Percentiles rank a stretch among this genome's conserved stretches.
These are phyloP conservation scores for Fistulinella staudtii DNA, from an alignment of 1,284 basidiomycete species.

Conservation along the genomic window DNA sequence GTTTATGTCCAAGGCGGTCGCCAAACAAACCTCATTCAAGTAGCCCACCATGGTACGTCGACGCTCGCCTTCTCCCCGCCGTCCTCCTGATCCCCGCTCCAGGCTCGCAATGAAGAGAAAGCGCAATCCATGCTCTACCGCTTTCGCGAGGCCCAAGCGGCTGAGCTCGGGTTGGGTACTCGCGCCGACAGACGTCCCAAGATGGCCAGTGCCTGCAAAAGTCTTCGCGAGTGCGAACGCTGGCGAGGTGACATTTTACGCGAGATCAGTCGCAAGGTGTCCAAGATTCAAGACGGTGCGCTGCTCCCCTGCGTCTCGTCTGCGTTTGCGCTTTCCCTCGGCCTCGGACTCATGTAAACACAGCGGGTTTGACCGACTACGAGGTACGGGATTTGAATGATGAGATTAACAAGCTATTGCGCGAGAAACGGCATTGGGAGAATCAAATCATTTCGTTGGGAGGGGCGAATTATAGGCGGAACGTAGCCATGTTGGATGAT, in stretches of 20 bases:
- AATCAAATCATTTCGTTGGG: conserved; percentile 94
- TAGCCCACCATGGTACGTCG: conserved; percentile 17
- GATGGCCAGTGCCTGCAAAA: conserved; percentile 89
- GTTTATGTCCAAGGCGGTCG: conserved; percentile 25
- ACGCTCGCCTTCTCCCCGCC: too few relatives aligned
- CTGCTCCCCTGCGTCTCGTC: too few relatives aligned
- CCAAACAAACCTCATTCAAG: conserved; percentile 21
- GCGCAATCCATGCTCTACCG: conserved; percentile 98
- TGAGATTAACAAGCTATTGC: conserved; percentile 94
- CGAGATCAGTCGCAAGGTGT: conserved; percentile 94
- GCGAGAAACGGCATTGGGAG: conserved; percentile 97
- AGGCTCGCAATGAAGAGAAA: conserved; percentile 97
- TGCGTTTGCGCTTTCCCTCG: background rate
- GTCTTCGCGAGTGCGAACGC: conserved; percentile 87
- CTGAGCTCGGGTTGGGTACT: conserved; percentile 87
- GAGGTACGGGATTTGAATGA: conserved; percentile 90
- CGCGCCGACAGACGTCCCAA: conserved; percentile 79
- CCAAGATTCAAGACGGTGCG: conserved; percentile 95
- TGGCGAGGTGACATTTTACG: conserved; percentile 94
- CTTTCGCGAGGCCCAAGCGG: conserved; percentile 95
- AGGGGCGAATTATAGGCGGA: conserved; percentile 93
- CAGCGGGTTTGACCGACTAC: conserved; percentile 92
- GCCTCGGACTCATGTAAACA: background rate
- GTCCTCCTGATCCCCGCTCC: too few relatives aligned
- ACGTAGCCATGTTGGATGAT: conserved; percentile 88